These are phyloP conservation scores for Arthrobotrys megalospora DNA, from an alignment of 2,329 filamentous ascomycete species.

Conservation along the genomic window DNA sequence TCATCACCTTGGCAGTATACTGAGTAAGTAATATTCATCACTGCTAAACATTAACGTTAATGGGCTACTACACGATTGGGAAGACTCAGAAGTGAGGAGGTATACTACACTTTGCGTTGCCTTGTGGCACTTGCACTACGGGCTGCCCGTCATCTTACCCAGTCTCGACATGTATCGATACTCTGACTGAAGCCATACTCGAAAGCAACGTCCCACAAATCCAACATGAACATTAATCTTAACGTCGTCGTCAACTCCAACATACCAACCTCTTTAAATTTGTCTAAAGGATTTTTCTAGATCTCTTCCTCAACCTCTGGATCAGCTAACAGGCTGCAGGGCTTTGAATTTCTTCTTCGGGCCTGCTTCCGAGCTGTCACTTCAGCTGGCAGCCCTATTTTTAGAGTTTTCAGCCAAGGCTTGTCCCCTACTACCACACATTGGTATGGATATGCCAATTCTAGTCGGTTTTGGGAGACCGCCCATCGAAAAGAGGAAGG, in stretches of 20 bases:
- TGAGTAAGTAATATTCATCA: no score
- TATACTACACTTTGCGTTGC: no score
- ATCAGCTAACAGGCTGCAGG: neutral
- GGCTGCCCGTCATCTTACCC: no score
- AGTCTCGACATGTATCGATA: no score
- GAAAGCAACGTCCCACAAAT: conserved; percentile 3
- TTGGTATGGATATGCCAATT: conserved; percentile 33
- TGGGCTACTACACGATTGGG: no score
- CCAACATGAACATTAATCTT: neutral
- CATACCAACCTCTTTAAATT: neutral
- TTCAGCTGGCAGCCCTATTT: conserved; percentile 27
- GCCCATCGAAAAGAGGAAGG: conserved; percentile 24
- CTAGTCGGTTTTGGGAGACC: conserved; percentile 12
- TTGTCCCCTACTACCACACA: neutral
- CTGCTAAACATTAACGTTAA: no score
- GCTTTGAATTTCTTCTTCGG: conserved; percentile 5
- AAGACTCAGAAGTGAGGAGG: no score
- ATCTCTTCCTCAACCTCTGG: neutral
- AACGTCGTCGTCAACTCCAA: neutral
- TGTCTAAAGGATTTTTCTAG: conserved; percentile 1
- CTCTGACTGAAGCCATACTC: no score
- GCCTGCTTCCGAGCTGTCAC: conserved; percentile 11
- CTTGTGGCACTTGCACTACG: no score
- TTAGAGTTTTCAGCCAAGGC: conserved; percentile 5
- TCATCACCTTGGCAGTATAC: no score